phyloP scores from a whole-genome alignment of 257 asterid species.

The Forsythia viridissima region DNA sequence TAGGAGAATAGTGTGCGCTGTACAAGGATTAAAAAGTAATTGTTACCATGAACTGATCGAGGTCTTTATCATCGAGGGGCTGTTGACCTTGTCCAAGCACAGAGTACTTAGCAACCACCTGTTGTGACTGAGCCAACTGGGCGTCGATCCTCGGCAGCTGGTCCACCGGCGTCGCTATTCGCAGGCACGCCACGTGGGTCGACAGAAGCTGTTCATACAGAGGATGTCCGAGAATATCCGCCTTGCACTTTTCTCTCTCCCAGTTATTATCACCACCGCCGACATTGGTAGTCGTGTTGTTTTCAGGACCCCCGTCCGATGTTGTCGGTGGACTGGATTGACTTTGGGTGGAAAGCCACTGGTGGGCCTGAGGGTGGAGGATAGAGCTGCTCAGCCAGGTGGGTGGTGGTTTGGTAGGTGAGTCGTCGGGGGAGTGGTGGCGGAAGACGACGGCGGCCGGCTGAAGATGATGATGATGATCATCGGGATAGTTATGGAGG shows the following conservation, averaged over 20 bases:
- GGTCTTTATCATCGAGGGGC: constrained; percentile 76
- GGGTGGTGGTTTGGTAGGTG: constrained; percentile 2
- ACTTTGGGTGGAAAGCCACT: constrained; percentile 7
- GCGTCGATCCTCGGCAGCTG: constrained; percentile 97
- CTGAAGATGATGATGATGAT: neutral
- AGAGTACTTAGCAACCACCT: constrained; percentile 85
- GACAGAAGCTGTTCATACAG: constrained; percentile 81
- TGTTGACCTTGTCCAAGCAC: constrained; percentile 63
- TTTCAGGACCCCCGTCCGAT: neutral
- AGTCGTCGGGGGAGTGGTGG: constrained; percentile 6
- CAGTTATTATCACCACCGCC: constrained; percentile 43
- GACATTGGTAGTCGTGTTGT: neutral
- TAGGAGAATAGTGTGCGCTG: neutral
- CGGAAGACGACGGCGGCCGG: neutral
- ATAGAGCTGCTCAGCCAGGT: constrained; percentile 4
- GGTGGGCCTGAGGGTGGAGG: constrained; percentile 12
- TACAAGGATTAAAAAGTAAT: neutral
- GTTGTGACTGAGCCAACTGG: constrained; percentile 88
- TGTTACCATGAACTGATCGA: constrained; percentile 90
- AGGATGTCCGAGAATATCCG: constrained; percentile 79
- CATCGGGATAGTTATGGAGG: neutral
- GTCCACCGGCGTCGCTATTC: constrained; percentile 98
- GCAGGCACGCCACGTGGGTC: constrained; percentile 90
- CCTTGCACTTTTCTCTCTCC: constrained; percentile 88
- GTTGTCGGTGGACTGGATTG: neutral